Evolutionary conservation across 2,329 filamentous ascomycete genomes (phyloP).

Genomic region (Nigrospora oryzae): DNA sequence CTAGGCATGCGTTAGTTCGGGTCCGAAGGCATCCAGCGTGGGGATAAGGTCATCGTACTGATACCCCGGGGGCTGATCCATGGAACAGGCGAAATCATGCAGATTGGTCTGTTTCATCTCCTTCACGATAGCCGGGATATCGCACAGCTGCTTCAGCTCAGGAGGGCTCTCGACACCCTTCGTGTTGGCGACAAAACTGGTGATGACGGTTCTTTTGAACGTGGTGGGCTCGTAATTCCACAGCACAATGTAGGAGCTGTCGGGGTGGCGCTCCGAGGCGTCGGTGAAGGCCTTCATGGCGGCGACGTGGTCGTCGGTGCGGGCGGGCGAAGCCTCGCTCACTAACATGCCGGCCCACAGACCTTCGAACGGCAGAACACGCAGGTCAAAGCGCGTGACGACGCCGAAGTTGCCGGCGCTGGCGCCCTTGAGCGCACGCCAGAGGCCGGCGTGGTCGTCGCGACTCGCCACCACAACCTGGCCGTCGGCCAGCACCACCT

Average conservation of each 20-base stretch:
- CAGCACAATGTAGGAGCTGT: conserved; percentile 2
- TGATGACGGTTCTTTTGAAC: background rate
- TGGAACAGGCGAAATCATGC: background rate
- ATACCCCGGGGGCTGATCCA: background rate
- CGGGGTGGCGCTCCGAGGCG: background rate
- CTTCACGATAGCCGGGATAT: conserved; percentile 5
- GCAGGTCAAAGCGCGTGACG: background rate
- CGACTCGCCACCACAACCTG: conserved; percentile 7
- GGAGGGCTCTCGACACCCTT: conserved; percentile 1
- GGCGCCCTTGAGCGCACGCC: conserved; percentile 24
- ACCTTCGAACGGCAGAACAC: background rate
- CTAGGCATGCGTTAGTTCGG: background rate
- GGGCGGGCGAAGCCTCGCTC: background rate
- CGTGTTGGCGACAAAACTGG: conserved; percentile 1
- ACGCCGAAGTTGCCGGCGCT: background rate
- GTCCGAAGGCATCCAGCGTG: no score
- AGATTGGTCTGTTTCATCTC: conserved; percentile 2
- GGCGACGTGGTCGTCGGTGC: background rate
- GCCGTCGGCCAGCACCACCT: conserved; percentile 18
- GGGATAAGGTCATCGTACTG: no score
- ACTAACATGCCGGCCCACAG: background rate
- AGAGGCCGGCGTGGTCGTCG: conserved; percentile 13
- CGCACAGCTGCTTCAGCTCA: background rate
- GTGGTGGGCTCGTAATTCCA: conserved; percentile 1
- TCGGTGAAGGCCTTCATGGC: background rate